Evolutionary conservation across 2,329 filamentous ascomycete genomes (phyloP).

Genomic region (Phyllachora maydis): DNA sequence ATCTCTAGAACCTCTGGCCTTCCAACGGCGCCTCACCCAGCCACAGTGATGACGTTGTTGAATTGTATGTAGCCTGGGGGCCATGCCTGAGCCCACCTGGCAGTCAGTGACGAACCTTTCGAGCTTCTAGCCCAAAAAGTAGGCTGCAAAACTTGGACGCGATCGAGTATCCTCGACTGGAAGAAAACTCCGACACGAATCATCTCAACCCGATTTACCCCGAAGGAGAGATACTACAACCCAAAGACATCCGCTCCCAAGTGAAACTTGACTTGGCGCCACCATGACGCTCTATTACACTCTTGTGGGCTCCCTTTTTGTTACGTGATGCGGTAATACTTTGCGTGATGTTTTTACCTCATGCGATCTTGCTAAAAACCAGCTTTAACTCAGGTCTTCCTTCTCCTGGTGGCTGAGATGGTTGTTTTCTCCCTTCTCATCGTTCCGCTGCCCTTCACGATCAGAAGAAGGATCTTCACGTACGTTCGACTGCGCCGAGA

Average conservation of each 20-base stretch:
- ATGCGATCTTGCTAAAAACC: constrained; percentile 8
- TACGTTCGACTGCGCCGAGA: constrained; percentile 13
- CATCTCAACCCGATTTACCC: no score
- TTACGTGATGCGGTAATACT: neutral
- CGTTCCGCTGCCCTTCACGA: constrained; percentile 70
- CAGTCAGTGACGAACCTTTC: no score
- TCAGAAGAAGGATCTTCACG: constrained; percentile 71
- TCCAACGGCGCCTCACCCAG: no score
- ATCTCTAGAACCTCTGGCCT: no score
- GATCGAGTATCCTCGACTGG: no score
- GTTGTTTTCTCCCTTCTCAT: constrained; percentile 58
- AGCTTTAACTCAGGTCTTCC: constrained; percentile 43
- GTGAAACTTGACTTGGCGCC: no score
- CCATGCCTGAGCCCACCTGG: no score
- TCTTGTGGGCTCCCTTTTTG: constrained; percentile 17
- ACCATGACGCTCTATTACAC: constrained; percentile 39
- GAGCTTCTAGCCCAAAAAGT: no score
- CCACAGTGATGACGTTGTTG: constrained; percentile 9
- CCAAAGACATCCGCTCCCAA: no score
- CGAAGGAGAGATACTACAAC: no score
- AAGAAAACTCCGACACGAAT: no score
- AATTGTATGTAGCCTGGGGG: constrained; percentile 1
- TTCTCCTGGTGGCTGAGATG: constrained; percentile 71
- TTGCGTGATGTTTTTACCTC: neutral
- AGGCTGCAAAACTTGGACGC: no score